These are phyloP conservation scores for Aureobasidium pullulans DNA, from an alignment of 2,329 filamentous ascomycete species.

Conservation along the genomic window DNA sequence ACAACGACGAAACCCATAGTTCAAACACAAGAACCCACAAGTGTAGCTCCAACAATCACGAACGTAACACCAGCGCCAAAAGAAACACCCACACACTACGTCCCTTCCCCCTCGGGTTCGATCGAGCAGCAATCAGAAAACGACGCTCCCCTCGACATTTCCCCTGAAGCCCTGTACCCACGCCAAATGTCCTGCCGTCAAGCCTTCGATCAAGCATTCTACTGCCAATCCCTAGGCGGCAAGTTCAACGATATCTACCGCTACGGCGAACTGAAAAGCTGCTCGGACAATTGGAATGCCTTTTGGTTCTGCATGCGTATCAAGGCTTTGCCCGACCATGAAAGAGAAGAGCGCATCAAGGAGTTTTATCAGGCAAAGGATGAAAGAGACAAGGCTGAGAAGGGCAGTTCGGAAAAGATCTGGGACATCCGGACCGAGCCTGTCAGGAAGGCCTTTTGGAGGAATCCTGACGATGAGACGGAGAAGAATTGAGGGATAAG, in stretches of 20 bases:
- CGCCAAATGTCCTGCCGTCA: conserved; percentile 80
- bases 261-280: conserved; percentile 67
- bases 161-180: conserved; percentile 64
- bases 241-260: conserved; percentile 92
- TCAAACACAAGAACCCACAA: not conserved
- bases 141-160: conserved; percentile 22
- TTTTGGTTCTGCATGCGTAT: conserved; percentile 98
- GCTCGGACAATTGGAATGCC: conserved; percentile 80
- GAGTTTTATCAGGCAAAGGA: conserved; percentile 63
- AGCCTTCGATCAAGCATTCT: conserved; percentile 88
- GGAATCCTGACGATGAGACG: conserved; percentile 26
- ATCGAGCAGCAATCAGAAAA: not conserved
- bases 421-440: conserved; percentile 68
- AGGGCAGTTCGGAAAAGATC: conserved; percentile 67
- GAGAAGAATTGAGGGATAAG: not conserved
- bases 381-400: conserved; percentile 49
- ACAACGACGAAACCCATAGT: conserved; percentile 12
- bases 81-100: conserved; percentile 10
- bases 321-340: conserved; percentile 52
- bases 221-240: conserved; percentile 84
- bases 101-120: conserved; percentile 1
- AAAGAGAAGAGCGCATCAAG: conserved; percentile 54
- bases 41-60: not conserved
- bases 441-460: conserved; percentile 43
- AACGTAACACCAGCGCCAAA: conserved; percentile 9